Percentiles rank a stretch among this genome's conserved stretches.
Conservation (phyloP, 2,329 filamentous ascomycete species). For the Fusarium sp. region DNA sequence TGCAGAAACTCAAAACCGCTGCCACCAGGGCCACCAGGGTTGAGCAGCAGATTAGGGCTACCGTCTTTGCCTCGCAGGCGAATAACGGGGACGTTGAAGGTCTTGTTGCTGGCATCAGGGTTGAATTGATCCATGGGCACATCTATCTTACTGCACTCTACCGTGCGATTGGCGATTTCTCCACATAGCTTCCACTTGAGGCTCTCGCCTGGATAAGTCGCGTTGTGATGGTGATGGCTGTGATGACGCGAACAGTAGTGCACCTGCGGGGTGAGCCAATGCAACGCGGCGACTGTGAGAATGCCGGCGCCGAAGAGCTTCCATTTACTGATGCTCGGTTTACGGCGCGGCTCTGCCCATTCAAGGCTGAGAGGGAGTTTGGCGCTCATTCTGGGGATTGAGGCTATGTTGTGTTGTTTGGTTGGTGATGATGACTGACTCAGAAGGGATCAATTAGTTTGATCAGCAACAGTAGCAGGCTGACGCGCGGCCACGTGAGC, state of each 20-base stretch:
- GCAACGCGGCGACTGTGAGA: constrained; percentile 14
- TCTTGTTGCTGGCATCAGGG: constrained; percentile 51
- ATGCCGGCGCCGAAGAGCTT: constrained; percentile 25
- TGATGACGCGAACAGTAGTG: constrained; percentile 27
- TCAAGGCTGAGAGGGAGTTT: constrained; percentile 4
- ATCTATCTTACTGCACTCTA: constrained; percentile 60
- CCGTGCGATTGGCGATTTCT: constrained; percentile 50
- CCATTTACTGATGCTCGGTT: constrained; percentile 21
- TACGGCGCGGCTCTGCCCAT: neutral
- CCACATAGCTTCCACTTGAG: constrained; percentile 58
- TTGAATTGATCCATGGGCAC: constrained; percentile 64
- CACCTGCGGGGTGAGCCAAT: constrained; percentile 22
- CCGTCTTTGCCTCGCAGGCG: constrained; percentile 60
- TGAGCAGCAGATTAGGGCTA: constrained; percentile 60
- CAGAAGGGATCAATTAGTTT: neutral
- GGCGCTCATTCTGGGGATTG: constrained; percentile 18
- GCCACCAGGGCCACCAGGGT: constrained; percentile 63
- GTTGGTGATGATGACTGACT: neutral
- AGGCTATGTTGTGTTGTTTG: neutral
- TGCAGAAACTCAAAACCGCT: constrained; percentile 57
- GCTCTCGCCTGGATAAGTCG: constrained; percentile 29
- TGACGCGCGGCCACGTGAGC: constrained; percentile 24
- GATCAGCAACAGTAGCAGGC: no score
- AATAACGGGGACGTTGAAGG: constrained; percentile 60
- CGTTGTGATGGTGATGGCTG: neutral